These are phyloP conservation scores for Eryngium alpinum DNA, from an alignment of 140 eudicot species.

Conservation along the genomic window DNA sequence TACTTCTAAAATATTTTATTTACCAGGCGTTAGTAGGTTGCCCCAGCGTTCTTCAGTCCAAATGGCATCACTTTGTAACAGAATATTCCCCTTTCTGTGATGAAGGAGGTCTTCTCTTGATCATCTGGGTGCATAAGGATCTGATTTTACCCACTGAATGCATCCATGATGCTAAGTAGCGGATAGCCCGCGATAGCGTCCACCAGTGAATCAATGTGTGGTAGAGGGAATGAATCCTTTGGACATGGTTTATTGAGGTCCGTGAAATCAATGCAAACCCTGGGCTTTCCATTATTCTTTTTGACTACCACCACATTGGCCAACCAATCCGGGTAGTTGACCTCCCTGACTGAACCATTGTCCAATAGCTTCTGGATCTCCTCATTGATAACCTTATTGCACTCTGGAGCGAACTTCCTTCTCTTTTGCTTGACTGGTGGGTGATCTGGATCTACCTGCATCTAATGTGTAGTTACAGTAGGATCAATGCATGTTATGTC, in stretches of 20 bases:
- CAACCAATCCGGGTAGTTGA: too few relatives aligned
- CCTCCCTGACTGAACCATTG: too few relatives aligned
- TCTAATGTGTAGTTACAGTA: too few relatives aligned
- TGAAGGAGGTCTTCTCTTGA: background rate
- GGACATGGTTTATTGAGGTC: background rate
- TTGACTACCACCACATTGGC: too few relatives aligned
- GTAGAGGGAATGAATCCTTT: background rate
- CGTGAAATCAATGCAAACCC: background rate
- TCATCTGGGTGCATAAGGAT: background rate
- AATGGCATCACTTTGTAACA: background rate
- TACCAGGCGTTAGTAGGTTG: background rate
- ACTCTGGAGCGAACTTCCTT: too few relatives aligned
- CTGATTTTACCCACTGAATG: background rate
- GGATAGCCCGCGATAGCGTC: background rate
- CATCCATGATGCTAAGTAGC: background rate
- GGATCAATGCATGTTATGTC: too few relatives aligned
- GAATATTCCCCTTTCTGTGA: background rate
- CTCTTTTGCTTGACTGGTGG: too few relatives aligned
- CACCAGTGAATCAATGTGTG: background rate
- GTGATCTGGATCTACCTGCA: too few relatives aligned
- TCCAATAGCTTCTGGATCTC: background rate
- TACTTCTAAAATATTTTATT: too few relatives aligned
- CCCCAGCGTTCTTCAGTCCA: background rate
- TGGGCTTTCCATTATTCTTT: background rate
- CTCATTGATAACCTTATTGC: background rate